Evolutionary conservation across 805 yeast species (phyloP).

Genomic region (Candida yuanshanica): DNA sequence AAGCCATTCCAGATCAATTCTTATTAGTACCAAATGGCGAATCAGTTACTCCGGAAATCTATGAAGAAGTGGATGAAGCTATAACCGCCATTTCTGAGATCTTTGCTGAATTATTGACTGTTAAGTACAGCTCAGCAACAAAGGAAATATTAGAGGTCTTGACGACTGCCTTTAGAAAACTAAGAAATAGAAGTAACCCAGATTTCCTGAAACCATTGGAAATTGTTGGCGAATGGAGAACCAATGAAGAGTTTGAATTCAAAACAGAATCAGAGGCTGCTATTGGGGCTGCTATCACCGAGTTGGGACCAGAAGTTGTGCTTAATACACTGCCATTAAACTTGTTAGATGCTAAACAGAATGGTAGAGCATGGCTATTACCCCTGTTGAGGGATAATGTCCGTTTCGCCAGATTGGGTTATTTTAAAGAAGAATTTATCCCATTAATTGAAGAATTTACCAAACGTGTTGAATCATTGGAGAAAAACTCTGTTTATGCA

Average conservation of each 20-base stretch:
- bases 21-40: conserved; percentile 44
- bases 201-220: conserved; percentile 61
- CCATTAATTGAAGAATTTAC: conserved; percentile 60
- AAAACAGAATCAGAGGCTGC: conserved; percentile 76
- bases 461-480: conserved; percentile 36
- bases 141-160: conserved; percentile 67
- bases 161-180: conserved; percentile 53
- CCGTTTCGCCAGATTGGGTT: conserved; percentile 60
- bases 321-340: conserved; percentile 74
- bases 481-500: conserved; percentile 56
- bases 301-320: conserved; percentile 84
- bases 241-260: conserved; percentile 61
- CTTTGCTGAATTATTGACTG: conserved; percentile 56
- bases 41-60: conserved; percentile 39
- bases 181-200: conserved; percentile 64
- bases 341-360: conserved; percentile 45
- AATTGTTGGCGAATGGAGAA: conserved; percentile 80
- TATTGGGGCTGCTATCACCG: conserved; percentile 69
- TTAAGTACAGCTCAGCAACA: conserved; percentile 72
- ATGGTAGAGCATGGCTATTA: conserved; percentile 95
- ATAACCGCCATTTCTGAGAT: conserved; percentile 47
- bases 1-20: conserved; percentile 55
- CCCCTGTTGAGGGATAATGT: conserved; percentile 88
- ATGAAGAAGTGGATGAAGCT: conserved; percentile 51
- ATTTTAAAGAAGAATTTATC: conserved; percentile 54